Evolutionary conservation across 2,329 filamentous ascomycete genomes (phyloP).

Genomic region (Emergomyces africanus): DNA sequence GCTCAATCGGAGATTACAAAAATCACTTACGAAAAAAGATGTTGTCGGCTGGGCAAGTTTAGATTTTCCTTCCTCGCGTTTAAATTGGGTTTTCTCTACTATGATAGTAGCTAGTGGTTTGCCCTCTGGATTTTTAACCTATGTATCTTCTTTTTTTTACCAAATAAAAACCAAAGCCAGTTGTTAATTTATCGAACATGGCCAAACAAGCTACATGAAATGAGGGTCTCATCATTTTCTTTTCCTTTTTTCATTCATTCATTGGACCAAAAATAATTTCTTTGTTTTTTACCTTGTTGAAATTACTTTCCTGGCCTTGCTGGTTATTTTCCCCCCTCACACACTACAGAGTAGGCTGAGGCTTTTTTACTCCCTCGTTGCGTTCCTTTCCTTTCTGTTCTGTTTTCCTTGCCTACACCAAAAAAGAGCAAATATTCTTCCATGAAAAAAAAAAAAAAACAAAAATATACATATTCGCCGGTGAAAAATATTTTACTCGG

Average conservation of each 20-base stretch:
- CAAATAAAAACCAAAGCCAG: background rate
- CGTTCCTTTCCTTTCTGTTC: no score
- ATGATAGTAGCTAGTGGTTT: background rate
- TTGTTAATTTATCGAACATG: background rate
- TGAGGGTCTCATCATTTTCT: background rate
- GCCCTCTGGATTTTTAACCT: background rate
- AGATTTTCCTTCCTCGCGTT: constrained; percentile 21
- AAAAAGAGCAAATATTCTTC: no score
- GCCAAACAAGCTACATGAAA: background rate
- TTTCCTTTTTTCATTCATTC: background rate
- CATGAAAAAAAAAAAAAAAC: background rate
- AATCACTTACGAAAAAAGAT: constrained; percentile 99
- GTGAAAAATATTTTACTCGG: no score
- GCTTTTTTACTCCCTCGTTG: background rate
- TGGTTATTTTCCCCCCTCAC: background rate
- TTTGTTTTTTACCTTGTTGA: background rate
- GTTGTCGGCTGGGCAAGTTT: constrained; percentile 75
- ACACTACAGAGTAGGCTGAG: no score
- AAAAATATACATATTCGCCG: background rate
- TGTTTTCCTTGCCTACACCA: no score
- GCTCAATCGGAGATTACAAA: constrained; percentile 90
- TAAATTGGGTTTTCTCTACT: background rate
- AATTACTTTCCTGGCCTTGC: background rate
- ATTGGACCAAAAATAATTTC: background rate
- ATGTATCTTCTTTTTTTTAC: background rate